Evolutionary conservation across 805 yeast genomes (phyloP), one percentile per base, ranked within the genome.

Genomic region (Tetrapisispora iriomotensis): DNA sequence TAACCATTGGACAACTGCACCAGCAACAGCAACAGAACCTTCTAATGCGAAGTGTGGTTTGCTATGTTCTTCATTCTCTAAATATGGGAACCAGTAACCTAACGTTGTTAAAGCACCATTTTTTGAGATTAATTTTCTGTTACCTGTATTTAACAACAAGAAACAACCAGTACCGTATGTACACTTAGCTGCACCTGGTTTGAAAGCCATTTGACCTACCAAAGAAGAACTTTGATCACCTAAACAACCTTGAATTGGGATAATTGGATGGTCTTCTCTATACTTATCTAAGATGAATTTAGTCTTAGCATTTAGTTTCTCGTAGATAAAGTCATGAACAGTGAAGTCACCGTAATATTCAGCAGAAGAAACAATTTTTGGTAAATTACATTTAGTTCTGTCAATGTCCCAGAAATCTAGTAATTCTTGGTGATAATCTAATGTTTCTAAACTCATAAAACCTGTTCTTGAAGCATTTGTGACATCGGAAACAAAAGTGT

Each of bases 91-190:
- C 84, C 95, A 85, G 67, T 74, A 90, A 2, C 90, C 95, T 38
- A 87, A 73, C 1, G 96, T 88, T 31, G 96, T 87, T 49, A 88
- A 70, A 12, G 94, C 78, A 36, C 96, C 96, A 56, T 82, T 78
- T 26, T 74, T 68, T 25, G 88, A 77, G 26, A 80, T 71, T 53
- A 86, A 71, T 43, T 85, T 81, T 37, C 68, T 62, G 33, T 67
- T 61, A 42, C 97, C 97, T 2, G 95, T 83, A 63, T 88, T 88
- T 70, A 82, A 85, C 46, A 90, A 68, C 45, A 88, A 63, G 69
- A 88, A 88, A 60, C 95, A 84, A 45, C 97, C 97, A 1, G 97
- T 88, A 46, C 97, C 97, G 55, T 87, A 88, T 9, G 97, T 88
- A 70, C 95, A 86, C 63, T 88, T 88, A 33, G 95, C 95, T 33